Conservation (phyloP, 202 grass and related monocot genomes). For the Elaeis oleifera region DNA sequence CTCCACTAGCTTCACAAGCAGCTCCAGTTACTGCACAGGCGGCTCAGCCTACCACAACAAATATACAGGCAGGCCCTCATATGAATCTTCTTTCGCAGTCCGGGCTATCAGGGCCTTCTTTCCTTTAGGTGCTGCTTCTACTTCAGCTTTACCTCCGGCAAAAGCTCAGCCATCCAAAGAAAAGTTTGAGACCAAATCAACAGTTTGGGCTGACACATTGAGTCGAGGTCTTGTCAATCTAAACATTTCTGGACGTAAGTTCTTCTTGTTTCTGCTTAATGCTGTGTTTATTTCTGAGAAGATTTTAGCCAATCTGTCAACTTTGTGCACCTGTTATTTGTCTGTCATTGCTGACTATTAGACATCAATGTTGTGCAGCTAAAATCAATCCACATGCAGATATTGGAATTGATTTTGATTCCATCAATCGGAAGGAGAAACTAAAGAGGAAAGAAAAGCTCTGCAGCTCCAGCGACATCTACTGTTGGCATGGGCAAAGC, state of each 20-base stretch:
- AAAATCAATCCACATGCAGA: constrained; percentile 30
- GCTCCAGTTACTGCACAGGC: constrained; percentile 22
- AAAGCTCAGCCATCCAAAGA: constrained; percentile 42
- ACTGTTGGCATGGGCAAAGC: constrained; percentile 22
- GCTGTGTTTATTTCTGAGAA: no score
- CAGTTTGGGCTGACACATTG: constrained; percentile 92
- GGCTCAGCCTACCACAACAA: constrained; percentile 43
- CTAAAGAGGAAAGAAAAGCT: constrained; percentile 21
- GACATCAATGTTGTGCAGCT: constrained; percentile 12
- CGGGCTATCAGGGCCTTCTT: constrained; percentile 22
- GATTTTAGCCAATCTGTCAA: no score
- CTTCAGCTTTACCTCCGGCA: constrained; percentile 45
- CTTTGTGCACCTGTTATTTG: neutral
- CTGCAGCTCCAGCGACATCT: constrained; percentile 10
- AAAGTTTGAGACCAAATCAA: constrained; percentile 88
- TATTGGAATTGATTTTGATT: constrained; percentile 25
- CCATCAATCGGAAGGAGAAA: constrained; percentile 20
- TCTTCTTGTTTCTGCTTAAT: neutral
- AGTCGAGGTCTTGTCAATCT: constrained; percentile 85
- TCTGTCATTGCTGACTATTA: neutral
- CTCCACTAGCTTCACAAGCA: constrained; percentile 37
- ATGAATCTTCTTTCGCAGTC: constrained; percentile 37
- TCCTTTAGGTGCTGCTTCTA: constrained; percentile 42
- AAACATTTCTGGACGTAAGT: constrained; percentile 97
- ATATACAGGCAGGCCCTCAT: constrained; percentile 30